Percentiles rank a stretch among this genome's conserved stretches.
These are phyloP conservation scores for Sclerotinia nivalis DNA, from an alignment of 2,329 filamentous ascomycete genomes.

Conservation along the genomic window DNA sequence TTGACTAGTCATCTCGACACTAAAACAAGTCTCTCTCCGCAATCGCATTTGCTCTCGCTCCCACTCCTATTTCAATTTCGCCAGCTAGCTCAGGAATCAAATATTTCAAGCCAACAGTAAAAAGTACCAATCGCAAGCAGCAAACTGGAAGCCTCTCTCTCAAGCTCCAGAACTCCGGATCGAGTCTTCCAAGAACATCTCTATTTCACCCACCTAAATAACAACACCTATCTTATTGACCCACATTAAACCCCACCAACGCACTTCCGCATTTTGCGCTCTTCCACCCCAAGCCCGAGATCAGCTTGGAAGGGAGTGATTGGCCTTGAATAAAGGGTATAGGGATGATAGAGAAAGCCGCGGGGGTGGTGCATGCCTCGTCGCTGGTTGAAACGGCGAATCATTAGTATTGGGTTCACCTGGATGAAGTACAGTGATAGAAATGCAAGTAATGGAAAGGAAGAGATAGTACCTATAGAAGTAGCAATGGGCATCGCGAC, in stretches of 20 bases:
- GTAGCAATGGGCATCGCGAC: neutral
- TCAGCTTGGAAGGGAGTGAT: neutral
- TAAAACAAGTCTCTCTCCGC: neutral
- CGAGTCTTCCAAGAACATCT: neutral
- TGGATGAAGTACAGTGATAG: too few species aligned
- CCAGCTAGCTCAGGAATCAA: neutral
- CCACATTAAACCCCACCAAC: neutral
- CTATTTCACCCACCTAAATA: too few species aligned
- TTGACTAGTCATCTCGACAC: neutral
- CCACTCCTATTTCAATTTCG: neutral
- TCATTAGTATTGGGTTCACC: neutral
- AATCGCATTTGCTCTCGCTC: neutral
- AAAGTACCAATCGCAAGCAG: neutral
- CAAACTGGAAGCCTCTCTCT: too few species aligned
- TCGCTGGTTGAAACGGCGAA: neutral
- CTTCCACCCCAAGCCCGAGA: neutral
- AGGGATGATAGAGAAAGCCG: neutral
- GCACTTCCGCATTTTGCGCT: neutral
- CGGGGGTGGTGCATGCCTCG: neutral
- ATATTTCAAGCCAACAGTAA: neutral
- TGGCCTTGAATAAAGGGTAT: neutral
- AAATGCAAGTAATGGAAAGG: accelerated
- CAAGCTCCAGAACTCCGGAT: accelerated
- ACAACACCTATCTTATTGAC: neutral
- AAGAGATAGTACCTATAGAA: neutral